A percentile compares a stretch with the other conserved stretches of the same genome.
Evolutionary conservation across 345 rosid genomes (phyloP).

Genomic region (Lepidium sativum): DNA sequence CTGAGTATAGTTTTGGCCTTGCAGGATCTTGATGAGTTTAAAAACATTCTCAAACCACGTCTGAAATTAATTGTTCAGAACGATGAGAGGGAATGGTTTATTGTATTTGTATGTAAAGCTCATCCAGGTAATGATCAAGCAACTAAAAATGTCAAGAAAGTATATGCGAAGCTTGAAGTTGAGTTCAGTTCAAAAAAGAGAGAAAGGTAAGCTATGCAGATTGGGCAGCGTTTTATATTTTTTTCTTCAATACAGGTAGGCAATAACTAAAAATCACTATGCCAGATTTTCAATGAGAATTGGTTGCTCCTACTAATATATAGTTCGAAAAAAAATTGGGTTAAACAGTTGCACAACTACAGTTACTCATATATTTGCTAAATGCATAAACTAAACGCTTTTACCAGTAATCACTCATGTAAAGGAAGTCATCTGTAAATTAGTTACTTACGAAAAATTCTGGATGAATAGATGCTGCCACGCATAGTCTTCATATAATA

Average conservation of each 20-base stretch:
- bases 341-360: not conserved
- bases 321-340: not conserved
- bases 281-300: not conserved
- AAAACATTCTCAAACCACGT: slow-evolving; percentile 88
- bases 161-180: slow-evolving; percentile 87
- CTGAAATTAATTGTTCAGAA: slow-evolving; percentile 82
- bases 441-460: too few relatives aligned
- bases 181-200: slow-evolving; percentile 94
- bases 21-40: slow-evolving; percentile 98
- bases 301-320: slow-evolving; percentile 6
- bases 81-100: slow-evolving; percentile 94
- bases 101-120: slow-evolving; percentile 88
- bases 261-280: not conserved
- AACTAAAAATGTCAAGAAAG: slow-evolving; percentile 74
- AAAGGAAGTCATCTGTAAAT: not conserved
- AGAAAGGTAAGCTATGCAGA: slow-evolving; percentile 52
- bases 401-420: not conserved
- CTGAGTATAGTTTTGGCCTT: slow-evolving; percentile 8
- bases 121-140: slow-evolving; percentile 89
- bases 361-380: not conserved
- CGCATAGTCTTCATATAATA: slow-evolving; percentile 12
- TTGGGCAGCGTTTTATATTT: not conserved
- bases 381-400: slow-evolving; percentile 4
- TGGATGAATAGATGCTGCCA: too few relatives aligned
- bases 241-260: not conserved